phyloP scores from a whole-genome alignment of 768 basidiomycete species.

The Boletellus ananiceps region DNA sequence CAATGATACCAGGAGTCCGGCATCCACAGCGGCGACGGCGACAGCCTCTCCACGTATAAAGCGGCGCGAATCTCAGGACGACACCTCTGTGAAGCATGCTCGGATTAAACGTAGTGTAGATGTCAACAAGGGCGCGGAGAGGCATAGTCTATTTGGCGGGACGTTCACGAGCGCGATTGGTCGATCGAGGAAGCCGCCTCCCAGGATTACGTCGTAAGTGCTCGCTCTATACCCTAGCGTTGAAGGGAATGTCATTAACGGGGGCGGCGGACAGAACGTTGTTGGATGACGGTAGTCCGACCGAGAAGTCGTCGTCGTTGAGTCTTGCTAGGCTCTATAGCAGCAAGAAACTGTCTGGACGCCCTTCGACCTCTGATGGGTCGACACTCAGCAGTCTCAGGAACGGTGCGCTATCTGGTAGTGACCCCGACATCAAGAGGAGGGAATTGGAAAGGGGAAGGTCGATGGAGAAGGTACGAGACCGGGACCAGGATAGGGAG shows the following conservation, averaged over 20 bases:
- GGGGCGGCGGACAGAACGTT: slow-evolving; percentile 21
- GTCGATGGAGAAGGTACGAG: slow-evolving; percentile 16
- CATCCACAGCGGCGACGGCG: slow-evolving; percentile 19
- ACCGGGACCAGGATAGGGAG: slow-evolving; percentile 21
- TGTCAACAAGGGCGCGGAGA: slow-evolving; percentile 41
- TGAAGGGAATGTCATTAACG: background rate
- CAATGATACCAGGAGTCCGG: slow-evolving; percentile 24
- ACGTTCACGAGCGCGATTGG: slow-evolving; percentile 57
- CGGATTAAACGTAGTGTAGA: slow-evolving; percentile 52
- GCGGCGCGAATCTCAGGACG: slow-evolving; percentile 26
- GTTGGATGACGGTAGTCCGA: slow-evolving; percentile 31
- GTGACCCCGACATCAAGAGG: slow-evolving; percentile 18
- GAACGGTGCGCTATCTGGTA: slow-evolving; percentile 19
- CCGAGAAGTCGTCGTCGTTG: slow-evolving; percentile 45
- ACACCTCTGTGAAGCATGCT: slow-evolving; percentile 32
- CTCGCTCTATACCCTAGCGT: background rate
- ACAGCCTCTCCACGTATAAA: slow-evolving; percentile 18
- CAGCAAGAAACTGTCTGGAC: slow-evolving; percentile 41
- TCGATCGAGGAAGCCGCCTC: slow-evolving; percentile 76
- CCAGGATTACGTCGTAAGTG: slow-evolving; percentile 61
- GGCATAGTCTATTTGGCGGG: slow-evolving; percentile 81
- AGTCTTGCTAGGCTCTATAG: slow-evolving; percentile 46
- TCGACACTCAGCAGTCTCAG: slow-evolving; percentile 21
- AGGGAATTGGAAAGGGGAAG: slow-evolving; percentile 21
- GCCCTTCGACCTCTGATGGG: slow-evolving; percentile 41